Evolutionary conservation across 2,329 filamentous ascomycete species (phyloP).

Genomic region (Colletotrichum camelliae): DNA sequence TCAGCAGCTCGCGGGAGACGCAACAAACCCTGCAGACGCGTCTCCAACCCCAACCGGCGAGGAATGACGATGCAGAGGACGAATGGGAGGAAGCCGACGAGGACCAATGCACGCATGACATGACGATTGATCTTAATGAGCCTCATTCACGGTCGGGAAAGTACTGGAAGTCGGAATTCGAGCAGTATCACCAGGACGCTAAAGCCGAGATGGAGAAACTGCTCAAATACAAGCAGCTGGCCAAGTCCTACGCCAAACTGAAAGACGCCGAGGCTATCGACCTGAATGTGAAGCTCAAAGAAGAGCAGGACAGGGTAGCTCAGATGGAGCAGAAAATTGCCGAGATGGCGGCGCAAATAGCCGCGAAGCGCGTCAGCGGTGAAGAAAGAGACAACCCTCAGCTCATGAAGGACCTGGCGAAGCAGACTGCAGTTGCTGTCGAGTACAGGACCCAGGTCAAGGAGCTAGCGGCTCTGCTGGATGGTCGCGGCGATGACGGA

Average conservation of each 20-base stretch:
- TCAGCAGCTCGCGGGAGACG: neutral
- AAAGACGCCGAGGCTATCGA: conserved; percentile 76
- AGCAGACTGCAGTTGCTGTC: conserved; percentile 61
- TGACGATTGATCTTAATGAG: conserved; percentile 74
- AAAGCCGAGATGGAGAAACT: conserved; percentile 78
- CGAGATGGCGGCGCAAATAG: conserved; percentile 64
- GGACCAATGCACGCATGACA: conserved; percentile 58
- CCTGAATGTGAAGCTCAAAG: conserved; percentile 67
- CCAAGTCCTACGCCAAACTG: conserved; percentile 78
- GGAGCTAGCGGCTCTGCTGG: conserved; percentile 59
- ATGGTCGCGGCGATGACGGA: conserved; percentile 41
- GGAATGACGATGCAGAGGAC: conserved; percentile 39
- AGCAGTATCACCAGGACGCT: conserved; percentile 75
- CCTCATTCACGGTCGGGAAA: conserved; percentile 77
- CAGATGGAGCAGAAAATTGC: conserved; percentile 68
- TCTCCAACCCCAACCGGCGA: conserved; percentile 1
- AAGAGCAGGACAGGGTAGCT: conserved; percentile 70
- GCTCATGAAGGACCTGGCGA: conserved; percentile 58
- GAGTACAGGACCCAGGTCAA: conserved; percentile 66
- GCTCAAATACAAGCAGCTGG: conserved; percentile 79
- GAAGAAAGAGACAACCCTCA: conserved; percentile 50
- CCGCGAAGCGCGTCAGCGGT: conserved; percentile 39
- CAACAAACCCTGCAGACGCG: conserved; percentile 21
- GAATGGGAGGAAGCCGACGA: conserved; percentile 56
- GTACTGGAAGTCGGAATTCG: conserved; percentile 82